Evolutionary conservation across 208 protist species (phyloP), one percentile per base, ranked within the genome.

Genomic region (Leptomonas pyrrhocoris): DNA sequence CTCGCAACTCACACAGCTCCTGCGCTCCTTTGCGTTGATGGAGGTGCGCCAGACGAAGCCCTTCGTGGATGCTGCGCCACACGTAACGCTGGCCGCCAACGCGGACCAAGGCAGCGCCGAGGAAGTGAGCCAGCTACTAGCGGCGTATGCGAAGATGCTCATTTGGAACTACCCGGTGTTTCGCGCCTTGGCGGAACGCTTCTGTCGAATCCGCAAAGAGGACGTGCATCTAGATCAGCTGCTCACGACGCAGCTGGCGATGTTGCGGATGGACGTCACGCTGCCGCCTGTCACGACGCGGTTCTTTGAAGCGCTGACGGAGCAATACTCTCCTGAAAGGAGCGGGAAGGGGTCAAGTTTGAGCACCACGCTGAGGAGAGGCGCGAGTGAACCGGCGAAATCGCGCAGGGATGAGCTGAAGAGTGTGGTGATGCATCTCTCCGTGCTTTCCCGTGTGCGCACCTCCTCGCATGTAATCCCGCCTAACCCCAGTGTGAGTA

Each of bases 131-230:
- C 64, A 73, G 38, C 73, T 93, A 28, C 55, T 95, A 23, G 84
- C 85, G 6, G 73, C 90, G 18, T 95, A 87, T 34, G 76, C 87
- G 18, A 88, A 87, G 64, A 86, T 89, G 87, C 66, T 95, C 9
- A 79, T 95, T 8, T 93, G 86, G 87, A 81, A 91, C 51, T 95
- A 90, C 48, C 75, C 63, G 13, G 77, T 93, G 2, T 57, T 89
- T 34, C 82, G 85, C 60, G 77, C 81, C 7, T 60, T 94, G 58
- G 74, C 86, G 23, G 80, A 91, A 45, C 79, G 83, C 19, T 56
- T 81, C 0, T 56, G 49, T 13, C 53, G 59, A 23, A 55, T 74
- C 3, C 15, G n/a, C 9, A 54, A 45, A 23, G 67, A 58, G 15
- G 69, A 78, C n/a, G 62, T 88, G 31, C 66, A 80, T 1, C 64